Evolutionary conservation across 2,329 filamentous ascomycete genomes (phyloP), one percentile per base, ranked within the genome.

Genomic region (Sphaerulina populicola): DNA sequence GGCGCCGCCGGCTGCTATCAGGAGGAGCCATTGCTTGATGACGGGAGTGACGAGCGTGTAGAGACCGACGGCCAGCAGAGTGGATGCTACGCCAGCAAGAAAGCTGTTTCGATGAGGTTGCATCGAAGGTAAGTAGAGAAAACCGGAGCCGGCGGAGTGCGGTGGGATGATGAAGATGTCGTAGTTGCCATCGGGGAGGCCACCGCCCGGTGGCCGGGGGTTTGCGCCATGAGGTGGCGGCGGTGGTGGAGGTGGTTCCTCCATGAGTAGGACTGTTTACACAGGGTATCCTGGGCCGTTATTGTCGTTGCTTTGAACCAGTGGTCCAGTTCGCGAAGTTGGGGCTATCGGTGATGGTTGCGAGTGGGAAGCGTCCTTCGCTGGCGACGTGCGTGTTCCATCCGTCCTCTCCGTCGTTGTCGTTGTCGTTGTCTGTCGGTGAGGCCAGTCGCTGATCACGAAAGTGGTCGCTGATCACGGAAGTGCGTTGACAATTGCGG

Each of bases 161-260:
- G 90, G 88, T 6, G 91, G 91, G 64, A 97, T 90, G 67, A 96
- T 85, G 73, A 96, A 96, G 66, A 97, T 94, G 73, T 97, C 91
- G 71, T 95, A 97, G 67, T 93, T 94, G 49, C 91, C 90, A 1
- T 86, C 78, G 2, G 91, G 91, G 43, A 96, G 74, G 51, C 86
- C 85, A 23, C 75, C 47, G n/a, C 68, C 66, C 35, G 80, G 76
- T 46, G 80, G 77, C 68, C 83, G 83, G 44, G 88, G 86, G 60
- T 82, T 84, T 65, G 82, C 77, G 70, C 89, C 88, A 72, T 95
- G 89, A 57, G 88, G 88, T 66, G 89, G 89, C 59, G 86, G 89
- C 59, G 86, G 87, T 60, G 88, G 88, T 58, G 89, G 89, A 56
- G 82, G 81, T 30, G 85, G 55, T 42, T 61, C 14, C 47, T 55